Evolutionary conservation across 2,329 filamentous ascomycete genomes (phyloP), one percentile per base, ranked within the genome.

Genomic region (Alternaria novae-zelandiae): DNA sequence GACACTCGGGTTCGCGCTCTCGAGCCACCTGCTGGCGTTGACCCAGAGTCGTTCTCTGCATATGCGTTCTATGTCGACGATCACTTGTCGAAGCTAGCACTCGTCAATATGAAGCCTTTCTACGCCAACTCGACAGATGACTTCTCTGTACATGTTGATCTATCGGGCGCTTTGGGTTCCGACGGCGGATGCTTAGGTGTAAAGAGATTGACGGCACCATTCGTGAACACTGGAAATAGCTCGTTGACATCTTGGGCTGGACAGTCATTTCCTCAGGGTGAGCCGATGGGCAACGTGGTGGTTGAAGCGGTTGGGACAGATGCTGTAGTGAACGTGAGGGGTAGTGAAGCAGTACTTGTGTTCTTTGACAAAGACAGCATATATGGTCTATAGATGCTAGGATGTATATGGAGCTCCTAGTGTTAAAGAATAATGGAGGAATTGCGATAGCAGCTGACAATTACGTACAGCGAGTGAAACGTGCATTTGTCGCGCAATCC

Each of bases 21-120:
- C 1, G 47, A 41, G 5, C 32, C 53, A 11, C 61, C 58, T 3
- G 17, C 26, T 6, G 61, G 58, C 11, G 44, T 64, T 1, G 36
- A 50, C 20, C n/a, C 28, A 11, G 56, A 65, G 21, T 46, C 43
- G 3, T 65, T 63, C 28, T 46, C 63, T 10, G 63, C 60, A 3
- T 65, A 65, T 57, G 63, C 60, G 5, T 63, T 65, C 17, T 64
- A 65, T 28, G 57, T 59, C 9, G 46, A 51, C 12, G 63, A 65
- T 20, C 36, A 30, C 8, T n/a, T 60, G 7, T 44, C 60, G 1
- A 65, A 65, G 15, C 13, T 65, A 21, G 63, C 60, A 10, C 56
- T 65, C 7, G 47, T 65, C 10, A 65, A 65, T 13, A 63, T 65
- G 63, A 60, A 65, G 13, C 63, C 60, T 2, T 63, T 54, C 30